Conservation (phyloP, 345 rosid species). For the Populus alba region DNA sequence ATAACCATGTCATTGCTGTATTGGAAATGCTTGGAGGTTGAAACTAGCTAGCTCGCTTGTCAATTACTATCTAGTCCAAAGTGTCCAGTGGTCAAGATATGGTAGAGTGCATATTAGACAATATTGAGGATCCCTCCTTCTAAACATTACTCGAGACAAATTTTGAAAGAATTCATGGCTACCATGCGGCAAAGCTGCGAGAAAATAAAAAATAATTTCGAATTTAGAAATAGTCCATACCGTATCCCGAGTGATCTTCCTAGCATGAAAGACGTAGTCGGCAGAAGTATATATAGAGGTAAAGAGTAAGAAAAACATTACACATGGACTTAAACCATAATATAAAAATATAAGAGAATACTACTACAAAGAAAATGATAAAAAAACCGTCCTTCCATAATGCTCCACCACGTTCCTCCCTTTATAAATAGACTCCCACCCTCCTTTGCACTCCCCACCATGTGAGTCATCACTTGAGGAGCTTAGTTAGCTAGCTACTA, state of each 20-base stretch:
- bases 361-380: background rate
- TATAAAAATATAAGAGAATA: background rate
- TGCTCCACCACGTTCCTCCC: slow-evolving; percentile 1
- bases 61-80: background rate
- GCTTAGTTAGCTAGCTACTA: background rate
- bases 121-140: background rate
- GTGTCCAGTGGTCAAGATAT: background rate
- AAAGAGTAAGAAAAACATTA: background rate
- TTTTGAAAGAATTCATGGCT: background rate
- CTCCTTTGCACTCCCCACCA: background rate
- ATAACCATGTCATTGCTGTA: background rate
- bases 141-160: background rate
- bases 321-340: background rate
- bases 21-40: background rate
- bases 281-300: background rate
- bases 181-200: background rate
- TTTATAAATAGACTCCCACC: slow-evolving; percentile 34
- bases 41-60: background rate
- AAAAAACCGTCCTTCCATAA: slow-evolving; percentile 17
- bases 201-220: background rate
- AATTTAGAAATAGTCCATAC: background rate
- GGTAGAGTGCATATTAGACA: background rate
- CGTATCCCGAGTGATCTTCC: background rate
- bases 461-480: slow-evolving; percentile 3
- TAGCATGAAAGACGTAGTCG: background rate